Base-by-base conservation (phyloP, 208 protist species). In the Spongospora subterranea region DNA sequence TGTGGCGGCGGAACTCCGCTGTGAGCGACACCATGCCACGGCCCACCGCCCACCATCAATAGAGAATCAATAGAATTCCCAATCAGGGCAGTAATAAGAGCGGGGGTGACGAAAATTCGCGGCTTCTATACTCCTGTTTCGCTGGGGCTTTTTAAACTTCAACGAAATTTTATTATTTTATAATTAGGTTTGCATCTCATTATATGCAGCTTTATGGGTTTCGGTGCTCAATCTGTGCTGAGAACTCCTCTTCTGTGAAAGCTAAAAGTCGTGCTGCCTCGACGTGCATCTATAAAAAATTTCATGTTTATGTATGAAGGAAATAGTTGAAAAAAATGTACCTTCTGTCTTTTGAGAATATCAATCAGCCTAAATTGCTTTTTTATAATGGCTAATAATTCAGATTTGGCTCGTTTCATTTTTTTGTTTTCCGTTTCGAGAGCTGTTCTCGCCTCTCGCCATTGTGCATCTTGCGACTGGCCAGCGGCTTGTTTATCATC, bases 321-420 rank as follows among this genome's bases (percentile, higher is more conserved):
- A 20, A n/a, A 6, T 20, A 13, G 71, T 40, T 13, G 35, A 35
- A 6, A 20, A n/a, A 35, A 20, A 43, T 43, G 6, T 1, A 92
- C 88, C 90, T 97, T 98, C 89, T 98, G 97, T 0, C 96, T 93
- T 90, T 97, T 96, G 46, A 98, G 91, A 0, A 97, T 92, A 92
- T 97, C 97, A 40, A 98, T 97, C 0, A 98, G 94, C 45, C 97
- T 97, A 45, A 93, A 94, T 92, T 98, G 96, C 54, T 97, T 97
- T 66, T 94, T 93, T n/a, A 98, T 93, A 46, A 93, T 95, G n/a
- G 90, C 54, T 1, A 97, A 53, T 24, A 98, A 76, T 43, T 97
- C 96, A 41, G 93, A 82, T 92, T 96, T 97, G 91, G 97, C 95
- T 38, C 90, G 60, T 39, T 90, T 46, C 0, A 97, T 92, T 53